Percentiles rank a stretch among this genome's conserved stretches.
Evolutionary conservation across 345 rosid genomes (phyloP).

Genomic region (Capsella bursapastoris): DNA sequence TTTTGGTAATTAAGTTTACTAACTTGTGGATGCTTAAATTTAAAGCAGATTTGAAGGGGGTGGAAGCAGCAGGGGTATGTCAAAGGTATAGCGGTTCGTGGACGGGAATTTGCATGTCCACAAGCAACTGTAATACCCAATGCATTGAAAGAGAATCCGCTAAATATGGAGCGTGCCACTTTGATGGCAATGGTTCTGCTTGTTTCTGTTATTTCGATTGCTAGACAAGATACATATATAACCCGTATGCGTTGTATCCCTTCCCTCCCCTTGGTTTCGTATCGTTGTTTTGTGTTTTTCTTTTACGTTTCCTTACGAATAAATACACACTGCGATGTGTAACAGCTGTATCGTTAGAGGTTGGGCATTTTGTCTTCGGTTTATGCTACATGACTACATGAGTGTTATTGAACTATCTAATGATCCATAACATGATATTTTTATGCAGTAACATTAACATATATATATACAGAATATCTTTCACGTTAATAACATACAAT

Average conservation of each 20-base stretch:
- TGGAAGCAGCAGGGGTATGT: slow-evolving; percentile 34
- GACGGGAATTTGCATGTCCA: slow-evolving; percentile 23
- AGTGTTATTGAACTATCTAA: neutral
- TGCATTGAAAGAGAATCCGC: slow-evolving; percentile 28
- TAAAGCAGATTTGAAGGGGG: slow-evolving; percentile 36
- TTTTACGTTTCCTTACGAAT: neutral
- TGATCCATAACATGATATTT: no score
- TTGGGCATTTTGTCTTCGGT: neutral
- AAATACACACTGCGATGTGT: neutral
- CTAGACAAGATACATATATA: neutral
- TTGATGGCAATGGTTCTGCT: slow-evolving; percentile 13
- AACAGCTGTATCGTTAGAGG: neutral
- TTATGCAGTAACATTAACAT: no score
- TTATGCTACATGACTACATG: neutral
- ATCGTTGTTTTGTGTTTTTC: neutral
- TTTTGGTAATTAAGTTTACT: neutral
- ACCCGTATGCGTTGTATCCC: no score
- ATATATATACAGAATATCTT: no score
- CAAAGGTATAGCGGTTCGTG: slow-evolving; percentile 37
- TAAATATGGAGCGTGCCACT: slow-evolving; percentile 30
- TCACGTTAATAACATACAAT: no score
- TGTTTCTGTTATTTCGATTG: slow-evolving; percentile 42
- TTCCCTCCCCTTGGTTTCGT: no score
- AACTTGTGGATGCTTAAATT: neutral
- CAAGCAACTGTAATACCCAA: slow-evolving; percentile 27